A percentile compares a stretch with the other conserved stretches of the same genome.
These are phyloP conservation scores for Fusarium hostae DNA, from an alignment of 2,329 filamentous ascomycete species.

Conservation along the genomic window DNA sequence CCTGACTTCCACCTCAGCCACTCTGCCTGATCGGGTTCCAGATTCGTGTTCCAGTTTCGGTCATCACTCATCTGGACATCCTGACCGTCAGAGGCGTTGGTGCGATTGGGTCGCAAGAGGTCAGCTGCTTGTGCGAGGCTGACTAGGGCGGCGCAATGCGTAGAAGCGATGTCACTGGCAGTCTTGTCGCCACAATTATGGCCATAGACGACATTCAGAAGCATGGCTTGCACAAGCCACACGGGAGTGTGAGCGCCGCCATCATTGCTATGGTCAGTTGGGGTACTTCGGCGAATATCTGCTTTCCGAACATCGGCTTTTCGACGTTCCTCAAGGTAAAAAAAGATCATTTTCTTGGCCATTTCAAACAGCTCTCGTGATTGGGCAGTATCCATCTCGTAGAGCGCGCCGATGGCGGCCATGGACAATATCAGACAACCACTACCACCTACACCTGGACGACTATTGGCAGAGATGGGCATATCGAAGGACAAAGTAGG, in stretches of 20 bases:
- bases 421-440: conserved; percentile 87
- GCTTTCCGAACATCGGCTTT: conserved; percentile 81
- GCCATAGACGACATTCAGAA: conserved; percentile 94
- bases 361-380: conserved; percentile 91
- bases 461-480: conserved; percentile 72
- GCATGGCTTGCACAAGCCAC: conserved; percentile 97
- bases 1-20: conserved; percentile 90
- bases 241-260: conserved; percentile 80
- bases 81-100: conserved; percentile 59
- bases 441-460: conserved; percentile 76
- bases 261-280: conserved; percentile 64
- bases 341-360: conserved; percentile 93
- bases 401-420: conserved; percentile 83
- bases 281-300: conserved; percentile 65
- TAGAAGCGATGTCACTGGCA: conserved; percentile 90
- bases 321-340: conserved; percentile 90
- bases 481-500: conserved; percentile 92
- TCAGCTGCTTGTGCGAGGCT: conserved; percentile 92
- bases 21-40: conserved; percentile 61
- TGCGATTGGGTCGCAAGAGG: conserved; percentile 62
- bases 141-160: conserved; percentile 89
- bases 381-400: conserved; percentile 82
- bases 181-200: conserved; percentile 94
- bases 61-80: conserved; percentile 70
- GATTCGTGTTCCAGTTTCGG: conserved; percentile 57